Evolutionary conservation across 305 asterid genomes (phyloP).

Genomic region (Rubia tinctorum): DNA sequence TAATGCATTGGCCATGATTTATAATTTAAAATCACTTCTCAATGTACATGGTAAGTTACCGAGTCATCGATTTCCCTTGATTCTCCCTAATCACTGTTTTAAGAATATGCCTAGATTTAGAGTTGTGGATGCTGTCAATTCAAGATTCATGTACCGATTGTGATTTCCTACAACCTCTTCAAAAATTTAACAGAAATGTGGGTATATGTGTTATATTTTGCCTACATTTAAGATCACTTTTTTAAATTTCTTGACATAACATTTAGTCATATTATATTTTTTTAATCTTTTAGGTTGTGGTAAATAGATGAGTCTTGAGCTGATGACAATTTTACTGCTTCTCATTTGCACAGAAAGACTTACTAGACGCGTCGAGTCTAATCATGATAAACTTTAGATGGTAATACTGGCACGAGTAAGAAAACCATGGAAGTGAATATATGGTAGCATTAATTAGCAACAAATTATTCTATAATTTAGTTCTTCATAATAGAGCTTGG

Average conservation of each 20-base stretch:
- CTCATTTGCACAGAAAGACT: neutral
- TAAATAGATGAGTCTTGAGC: neutral
- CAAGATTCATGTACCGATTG: conserved; percentile 9
- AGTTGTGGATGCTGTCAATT: conserved; percentile 6
- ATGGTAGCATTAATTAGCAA: neutral
- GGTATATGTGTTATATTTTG: conserved; percentile 18
- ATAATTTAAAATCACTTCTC: no score
- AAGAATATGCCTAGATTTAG: no score
- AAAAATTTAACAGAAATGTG: conserved; percentile 8
- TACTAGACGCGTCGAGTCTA: neutral
- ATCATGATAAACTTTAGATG: neutral
- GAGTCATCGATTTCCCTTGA: no score
- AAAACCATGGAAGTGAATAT: no score
- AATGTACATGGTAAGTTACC: no score
- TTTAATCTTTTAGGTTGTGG: neutral
- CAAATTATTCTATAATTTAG: neutral
- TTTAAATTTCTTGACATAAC: neutral
- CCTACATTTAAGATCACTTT: no score
- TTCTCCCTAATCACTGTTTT: no score
- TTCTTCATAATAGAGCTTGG: neutral
- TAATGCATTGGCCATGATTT: no score
- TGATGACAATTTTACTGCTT: neutral
- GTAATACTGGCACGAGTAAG: no score
- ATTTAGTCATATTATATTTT: neutral
- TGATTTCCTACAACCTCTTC: conserved; percentile 14